Percentiles rank a stretch among this genome's conserved stretches.
phyloP scores from a whole-genome alignment of 345 rosid genomes.

The Dipteronia sinensis region DNA sequence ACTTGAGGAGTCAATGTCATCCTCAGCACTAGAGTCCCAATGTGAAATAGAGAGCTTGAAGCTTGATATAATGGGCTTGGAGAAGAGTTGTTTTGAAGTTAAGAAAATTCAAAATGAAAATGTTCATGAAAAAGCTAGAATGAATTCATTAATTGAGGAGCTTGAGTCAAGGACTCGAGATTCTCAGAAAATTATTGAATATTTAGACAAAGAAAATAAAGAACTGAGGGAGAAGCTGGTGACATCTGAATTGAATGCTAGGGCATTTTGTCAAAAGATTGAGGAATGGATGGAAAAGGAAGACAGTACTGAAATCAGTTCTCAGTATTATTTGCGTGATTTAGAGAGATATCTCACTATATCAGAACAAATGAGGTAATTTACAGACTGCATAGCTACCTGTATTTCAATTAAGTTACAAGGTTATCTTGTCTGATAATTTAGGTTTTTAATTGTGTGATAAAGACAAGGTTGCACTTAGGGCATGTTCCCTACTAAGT shows the following conservation, averaged over 20 bases:
- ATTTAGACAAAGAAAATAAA: slow-evolving; percentile 52
- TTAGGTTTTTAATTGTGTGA: neutral
- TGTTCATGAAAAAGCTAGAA: slow-evolving; percentile 45
- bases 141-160: slow-evolving; percentile 48
- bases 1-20: slow-evolving; percentile 72
- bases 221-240: slow-evolving; percentile 48
- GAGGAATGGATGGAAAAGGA: slow-evolving; percentile 42
- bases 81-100: slow-evolving; percentile 57
- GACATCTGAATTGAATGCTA: slow-evolving; percentile 37
- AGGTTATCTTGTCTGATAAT: slow-evolving; percentile 11
- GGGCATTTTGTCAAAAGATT: slow-evolving; percentile 33
- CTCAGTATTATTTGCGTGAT: slow-evolving; percentile 27
- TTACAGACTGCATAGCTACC: slow-evolving; percentile 10
- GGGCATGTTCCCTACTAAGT: neutral
- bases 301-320: slow-evolving; percentile 24
- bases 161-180: slow-evolving; percentile 45
- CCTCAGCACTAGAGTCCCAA: slow-evolving; percentile 61
- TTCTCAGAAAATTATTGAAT: slow-evolving; percentile 40
- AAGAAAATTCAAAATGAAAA: slow-evolving; percentile 55
- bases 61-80: slow-evolving; percentile 65
- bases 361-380: slow-evolving; percentile 39
- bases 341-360: slow-evolving; percentile 25
- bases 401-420: slow-evolving; percentile 10
- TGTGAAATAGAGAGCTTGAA: slow-evolving; percentile 89
- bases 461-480: neutral